These are phyloP conservation scores for Chaetomiaceae sp. DNA, from an alignment of 2,329 filamentous ascomycete species.

Conservation along the genomic window DNA sequence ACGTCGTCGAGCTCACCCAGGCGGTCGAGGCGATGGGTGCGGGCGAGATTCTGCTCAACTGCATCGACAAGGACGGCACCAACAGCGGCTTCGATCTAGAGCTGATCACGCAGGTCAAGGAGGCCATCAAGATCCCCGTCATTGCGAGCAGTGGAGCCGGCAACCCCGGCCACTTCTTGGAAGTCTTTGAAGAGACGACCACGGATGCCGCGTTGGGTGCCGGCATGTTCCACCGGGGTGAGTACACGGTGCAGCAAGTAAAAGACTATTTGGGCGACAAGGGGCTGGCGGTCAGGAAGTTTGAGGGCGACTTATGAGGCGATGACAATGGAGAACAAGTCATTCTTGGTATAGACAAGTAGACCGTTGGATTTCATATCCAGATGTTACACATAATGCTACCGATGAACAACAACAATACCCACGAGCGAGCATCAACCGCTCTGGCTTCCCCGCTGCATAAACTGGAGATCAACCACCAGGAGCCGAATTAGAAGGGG, in stretches of 20 bases:
- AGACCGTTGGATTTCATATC: no score
- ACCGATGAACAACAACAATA: no score
- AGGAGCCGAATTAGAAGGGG: no score
- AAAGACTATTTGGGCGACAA: constrained; percentile 72
- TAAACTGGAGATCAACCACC: no score
- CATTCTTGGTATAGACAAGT: not conserved
- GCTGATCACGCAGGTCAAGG: constrained; percentile 82
- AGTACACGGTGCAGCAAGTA: constrained; percentile 92
- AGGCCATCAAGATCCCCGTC: constrained; percentile 82
- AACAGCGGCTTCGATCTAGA: constrained; percentile 94
- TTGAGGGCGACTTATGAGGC: constrained; percentile 52
- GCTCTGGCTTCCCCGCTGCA: no score
- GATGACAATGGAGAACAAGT: not conserved
- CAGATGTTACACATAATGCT: no score
- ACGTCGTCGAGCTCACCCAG: constrained; percentile 79
- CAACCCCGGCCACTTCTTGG: constrained; percentile 77
- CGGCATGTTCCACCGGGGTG: constrained; percentile 94
- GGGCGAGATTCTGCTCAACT: constrained; percentile 92
- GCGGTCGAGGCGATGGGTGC: constrained; percentile 95
- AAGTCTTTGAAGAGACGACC: constrained; percentile 80
- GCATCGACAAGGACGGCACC: constrained; percentile 94
- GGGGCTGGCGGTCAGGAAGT: constrained; percentile 73
- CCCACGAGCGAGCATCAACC: no score
- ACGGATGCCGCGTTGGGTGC: constrained; percentile 93
- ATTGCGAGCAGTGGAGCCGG: constrained; percentile 94